These are phyloP conservation scores for Aspergillus puulaauensis DNA, from an alignment of 2,329 filamentous ascomycete species.

Conservation along the genomic window DNA sequence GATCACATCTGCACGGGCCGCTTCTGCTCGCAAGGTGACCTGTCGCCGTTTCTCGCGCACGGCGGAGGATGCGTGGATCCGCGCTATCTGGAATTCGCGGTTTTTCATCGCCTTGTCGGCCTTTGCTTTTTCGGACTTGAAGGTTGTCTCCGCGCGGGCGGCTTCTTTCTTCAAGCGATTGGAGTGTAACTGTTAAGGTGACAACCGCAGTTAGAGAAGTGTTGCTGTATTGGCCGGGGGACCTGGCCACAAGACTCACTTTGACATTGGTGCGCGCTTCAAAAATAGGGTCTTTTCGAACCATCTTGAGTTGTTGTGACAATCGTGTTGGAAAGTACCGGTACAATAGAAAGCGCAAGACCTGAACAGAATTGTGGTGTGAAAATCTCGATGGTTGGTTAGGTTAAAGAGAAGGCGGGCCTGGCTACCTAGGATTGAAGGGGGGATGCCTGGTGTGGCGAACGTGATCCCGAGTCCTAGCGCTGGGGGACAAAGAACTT, in stretches of 20 bases:
- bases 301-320: conserved; percentile 28
- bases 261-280: conserved; percentile 45
- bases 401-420: neutral
- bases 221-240: neutral
- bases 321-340: neutral
- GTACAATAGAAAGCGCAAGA: neutral
- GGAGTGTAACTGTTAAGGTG: conserved; percentile 40
- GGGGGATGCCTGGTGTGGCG: conserved; percentile 18
- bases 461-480: conserved; percentile 19
- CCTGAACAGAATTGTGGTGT: neutral
- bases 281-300: conserved; percentile 42
- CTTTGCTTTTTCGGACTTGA: conserved; percentile 49
- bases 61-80: conserved; percentile 48
- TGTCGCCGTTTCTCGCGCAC: conserved; percentile 49
- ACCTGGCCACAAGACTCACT: conserved; percentile 21
- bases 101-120: conserved; percentile 50
- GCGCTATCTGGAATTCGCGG: conserved; percentile 50
- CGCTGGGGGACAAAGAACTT: too few relatives aligned
- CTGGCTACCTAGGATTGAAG: conserved; percentile 6
- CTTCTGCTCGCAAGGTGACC: conserved; percentile 45
- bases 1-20: conserved; percentile 50
- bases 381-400: neutral
- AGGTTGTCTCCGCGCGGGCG: conserved; percentile 45
- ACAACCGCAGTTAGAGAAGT: neutral
- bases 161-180: conserved; percentile 51